A percentile compares a stretch with the other conserved stretches of the same genome.
Conservation (phyloP, 2,329 filamentous ascomycete genomes). For the Cytospora chrysosperma region DNA sequence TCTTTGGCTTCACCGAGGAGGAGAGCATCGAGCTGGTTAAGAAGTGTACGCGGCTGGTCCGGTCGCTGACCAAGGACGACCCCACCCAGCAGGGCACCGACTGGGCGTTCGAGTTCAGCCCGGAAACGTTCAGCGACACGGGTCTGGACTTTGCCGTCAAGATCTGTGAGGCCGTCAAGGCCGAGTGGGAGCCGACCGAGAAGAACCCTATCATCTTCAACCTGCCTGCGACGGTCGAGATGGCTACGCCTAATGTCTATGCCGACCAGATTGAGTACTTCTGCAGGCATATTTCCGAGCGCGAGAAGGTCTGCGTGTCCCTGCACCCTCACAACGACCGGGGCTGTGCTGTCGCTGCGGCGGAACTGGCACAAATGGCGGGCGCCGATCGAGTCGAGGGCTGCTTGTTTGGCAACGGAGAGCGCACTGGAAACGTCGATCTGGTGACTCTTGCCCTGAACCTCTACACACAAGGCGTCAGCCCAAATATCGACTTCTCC, state of each 20-base stretch:
- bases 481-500: constrained; percentile 85
- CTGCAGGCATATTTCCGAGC: constrained; percentile 77
- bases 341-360: constrained; percentile 83
- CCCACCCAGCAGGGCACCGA: constrained; percentile 55
- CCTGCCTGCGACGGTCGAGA: constrained; percentile 91
- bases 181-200: constrained; percentile 79
- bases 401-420: constrained; percentile 90
- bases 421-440: constrained; percentile 94
- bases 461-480: constrained; percentile 89
- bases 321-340: constrained; percentile 95
- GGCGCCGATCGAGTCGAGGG: constrained; percentile 93
- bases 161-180: constrained; percentile 91
- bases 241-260: constrained; percentile 92
- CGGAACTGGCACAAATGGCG: constrained; percentile 93
- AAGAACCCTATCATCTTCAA: constrained; percentile 93
- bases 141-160: constrained; percentile 77
- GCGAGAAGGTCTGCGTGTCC: constrained; percentile 84
- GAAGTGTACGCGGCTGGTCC: constrained; percentile 79
- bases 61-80: constrained; percentile 84
- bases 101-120: constrained; percentile 82
- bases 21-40: constrained; percentile 80
- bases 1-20: constrained; percentile 84
- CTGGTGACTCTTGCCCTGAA: constrained; percentile 90
- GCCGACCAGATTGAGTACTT: constrained; percentile 98
- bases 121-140: constrained; percentile 89